Evolutionary conservation across 202 grass and related monocot species (phyloP).

Genomic region (Digitaria exilis): DNA sequence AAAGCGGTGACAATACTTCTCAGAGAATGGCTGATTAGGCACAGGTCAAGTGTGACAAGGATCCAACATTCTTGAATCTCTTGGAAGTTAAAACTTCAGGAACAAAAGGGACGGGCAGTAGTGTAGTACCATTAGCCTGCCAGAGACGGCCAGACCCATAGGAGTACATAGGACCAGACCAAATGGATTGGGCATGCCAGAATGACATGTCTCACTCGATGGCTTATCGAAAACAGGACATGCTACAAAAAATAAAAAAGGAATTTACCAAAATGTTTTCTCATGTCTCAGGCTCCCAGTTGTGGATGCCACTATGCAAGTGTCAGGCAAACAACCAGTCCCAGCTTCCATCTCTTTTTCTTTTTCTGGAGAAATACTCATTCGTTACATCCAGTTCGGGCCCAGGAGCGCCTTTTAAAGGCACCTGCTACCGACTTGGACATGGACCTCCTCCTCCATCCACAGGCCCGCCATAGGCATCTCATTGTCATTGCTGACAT

Average conservation of each 20-base stretch:
- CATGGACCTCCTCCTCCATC: neutral
- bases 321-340: neutral
- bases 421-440: neutral
- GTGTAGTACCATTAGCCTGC: neutral
- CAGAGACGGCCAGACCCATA: neutral
- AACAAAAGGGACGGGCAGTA: neutral
- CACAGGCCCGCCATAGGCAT: neutral
- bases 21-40: neutral
- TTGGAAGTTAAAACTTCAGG: neutral
- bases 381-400: constrained; percentile 17
- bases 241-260: neutral
- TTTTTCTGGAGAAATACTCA: constrained; percentile 9
- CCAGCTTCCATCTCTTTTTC: neutral
- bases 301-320: neutral
- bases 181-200: neutral
- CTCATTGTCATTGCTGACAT: neutral
- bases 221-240: constrained; percentile 26
- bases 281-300: neutral
- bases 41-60: neutral
- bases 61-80: neutral
- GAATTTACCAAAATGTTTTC: neutral
- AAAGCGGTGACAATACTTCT: neutral
- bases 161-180: neutral
- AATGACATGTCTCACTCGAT: constrained; percentile 26
- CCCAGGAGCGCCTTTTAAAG: neutral